Evolutionary conservation across 495 filamentous ascomycete species (phyloP).

Genomic region (Geoglossum glabrum): DNA sequence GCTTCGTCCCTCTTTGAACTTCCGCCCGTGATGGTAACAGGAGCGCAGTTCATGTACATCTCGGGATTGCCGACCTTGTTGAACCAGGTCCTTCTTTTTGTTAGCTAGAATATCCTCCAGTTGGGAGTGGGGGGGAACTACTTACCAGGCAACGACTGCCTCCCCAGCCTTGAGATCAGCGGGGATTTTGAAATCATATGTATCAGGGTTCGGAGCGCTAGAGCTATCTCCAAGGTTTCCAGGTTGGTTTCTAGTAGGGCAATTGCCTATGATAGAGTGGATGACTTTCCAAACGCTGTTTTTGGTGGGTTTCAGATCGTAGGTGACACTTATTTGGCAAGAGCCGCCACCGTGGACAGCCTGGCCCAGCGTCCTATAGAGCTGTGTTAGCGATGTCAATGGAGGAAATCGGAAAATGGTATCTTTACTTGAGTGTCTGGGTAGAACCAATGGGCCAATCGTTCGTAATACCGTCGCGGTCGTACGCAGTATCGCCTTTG

Average conservation of each 20-base stretch:
- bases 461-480: constrained; percentile 23
- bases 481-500: constrained; percentile 27
- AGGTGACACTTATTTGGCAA: constrained; percentile 69
- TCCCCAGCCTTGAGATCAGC: constrained; percentile 33
- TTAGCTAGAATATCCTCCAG: too few relatives aligned
- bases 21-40: constrained; percentile 41
- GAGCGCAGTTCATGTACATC: constrained; percentile 91
- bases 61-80: constrained; percentile 79
- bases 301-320: constrained; percentile 38
- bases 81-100: constrained; percentile 81
- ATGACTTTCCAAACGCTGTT: constrained; percentile 57
- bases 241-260: constrained; percentile 32
- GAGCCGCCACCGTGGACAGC: constrained; percentile 75
- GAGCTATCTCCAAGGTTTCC: constrained; percentile 23
- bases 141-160: constrained; percentile 30
- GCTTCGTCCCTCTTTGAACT: constrained; percentile 16
- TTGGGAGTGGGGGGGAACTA: too few relatives aligned
- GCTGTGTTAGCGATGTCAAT: neutral
- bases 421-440: constrained; percentile 21
- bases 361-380: constrained; percentile 23
- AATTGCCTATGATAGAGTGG: constrained; percentile 64
- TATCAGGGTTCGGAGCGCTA: constrained; percentile 13
- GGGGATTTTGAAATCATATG: constrained; percentile 38
- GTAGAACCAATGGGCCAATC: constrained; percentile 30
- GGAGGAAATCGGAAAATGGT: too few relatives aligned